Conservation (phyloP, 768 basidiomycete genomes). For the Suillus bovinus region DNA sequence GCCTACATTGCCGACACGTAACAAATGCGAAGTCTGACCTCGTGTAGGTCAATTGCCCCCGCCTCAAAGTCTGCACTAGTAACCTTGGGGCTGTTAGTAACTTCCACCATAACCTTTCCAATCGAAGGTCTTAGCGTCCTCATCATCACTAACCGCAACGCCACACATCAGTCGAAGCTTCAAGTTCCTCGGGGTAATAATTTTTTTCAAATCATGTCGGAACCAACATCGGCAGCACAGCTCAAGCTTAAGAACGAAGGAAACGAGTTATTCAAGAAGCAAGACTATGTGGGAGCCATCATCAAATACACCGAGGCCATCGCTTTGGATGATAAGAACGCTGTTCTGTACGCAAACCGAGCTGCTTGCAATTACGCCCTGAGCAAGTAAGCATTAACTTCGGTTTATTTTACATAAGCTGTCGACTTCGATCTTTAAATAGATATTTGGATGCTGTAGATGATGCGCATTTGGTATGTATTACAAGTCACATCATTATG, state of each 20-base stretch:
- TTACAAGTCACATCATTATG: too few species aligned
- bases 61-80: constrained; percentile 8
- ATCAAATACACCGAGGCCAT: constrained; percentile 45
- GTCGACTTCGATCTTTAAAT: neutral
- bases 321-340: constrained; percentile 37
- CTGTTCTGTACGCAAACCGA: constrained; percentile 46
- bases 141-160: neutral
- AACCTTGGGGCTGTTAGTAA: neutral
- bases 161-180: neutral
- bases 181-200: too few species aligned
- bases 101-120: neutral
- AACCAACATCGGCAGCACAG: constrained; percentile 6
- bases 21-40: neutral
- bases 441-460: constrained; percentile 10
- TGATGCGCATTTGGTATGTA: constrained; percentile 9
- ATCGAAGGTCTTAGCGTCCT: neutral
- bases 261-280: constrained; percentile 38
- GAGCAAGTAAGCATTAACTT: constrained; percentile 36
- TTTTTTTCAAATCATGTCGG: constrained; percentile 4
- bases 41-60: neutral
- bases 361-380: constrained; percentile 41
- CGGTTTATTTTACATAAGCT: too few species aligned
- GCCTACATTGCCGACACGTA: neutral
- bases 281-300: constrained; percentile 36
- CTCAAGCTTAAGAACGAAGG: constrained; percentile 45